Evolutionary conservation across 164 flowering plant genomes (phyloP), one percentile per base, ranked within the genome.

Genomic region (Piper betle): DNA sequence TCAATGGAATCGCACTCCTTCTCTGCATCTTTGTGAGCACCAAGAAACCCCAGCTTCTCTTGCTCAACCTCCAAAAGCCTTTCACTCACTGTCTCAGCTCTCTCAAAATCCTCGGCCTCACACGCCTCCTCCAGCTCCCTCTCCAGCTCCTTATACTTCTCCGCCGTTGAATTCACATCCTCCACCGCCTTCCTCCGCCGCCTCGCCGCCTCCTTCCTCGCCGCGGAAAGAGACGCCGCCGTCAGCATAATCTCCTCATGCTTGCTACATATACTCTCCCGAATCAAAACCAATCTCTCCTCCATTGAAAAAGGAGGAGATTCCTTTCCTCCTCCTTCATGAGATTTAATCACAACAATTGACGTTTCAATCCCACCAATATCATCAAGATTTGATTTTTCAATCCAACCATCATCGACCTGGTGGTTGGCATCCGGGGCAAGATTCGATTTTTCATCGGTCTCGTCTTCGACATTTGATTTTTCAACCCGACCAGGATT

Each of bases 71-170:
- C 75, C 4, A 83, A 79, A 55, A 84, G 77, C 58, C 74, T 73
- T 68, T 88, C 85, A 52, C 91, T 84, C 8, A 88, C 73, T 60
- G 75, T 73, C n/a, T 88, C 86, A 3, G 96, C 96, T 59, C 64
- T 77, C 73, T 88, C 90, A 57, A 88, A 88, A 67, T 88, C 91
- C 62, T 88, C 96, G 2, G 81, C 77, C 66, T 88, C 96, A 59
- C 89, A 82, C 5, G 90, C 91, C 55, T 79, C 86, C 60, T 85
- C 86, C 58, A 88, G 75, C 64, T 79, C 70, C 77, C 61, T 77
- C 71, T 88, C 96, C 63, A 88, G 71, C 25, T 80, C 77, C 59
- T 52, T 66, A 66, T 72, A 68, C 71, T 66, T 75, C 4, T 55
- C 15, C 15, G 90, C 74, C 10, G 84, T 80, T 20, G 64, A 67